Conservation (phyloP, 306 rosid genomes). For the Crataegus laevigata region DNA sequence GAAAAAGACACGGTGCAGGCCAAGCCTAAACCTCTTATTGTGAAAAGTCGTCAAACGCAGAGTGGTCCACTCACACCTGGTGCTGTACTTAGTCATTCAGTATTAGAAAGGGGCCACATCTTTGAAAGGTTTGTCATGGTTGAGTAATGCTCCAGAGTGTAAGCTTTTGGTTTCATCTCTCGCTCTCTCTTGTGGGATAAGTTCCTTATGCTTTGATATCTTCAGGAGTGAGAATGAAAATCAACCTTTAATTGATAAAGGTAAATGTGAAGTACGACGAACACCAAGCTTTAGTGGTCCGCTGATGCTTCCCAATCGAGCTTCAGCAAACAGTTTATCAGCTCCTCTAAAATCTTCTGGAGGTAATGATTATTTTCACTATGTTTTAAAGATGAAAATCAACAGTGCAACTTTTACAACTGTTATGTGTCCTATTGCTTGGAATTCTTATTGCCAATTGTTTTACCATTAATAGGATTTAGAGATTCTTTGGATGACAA, state of each 20-base stretch:
- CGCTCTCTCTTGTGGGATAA: background rate
- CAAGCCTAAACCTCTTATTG: constrained; percentile 43
- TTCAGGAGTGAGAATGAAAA: constrained; percentile 66
- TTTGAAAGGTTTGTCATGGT: constrained; percentile 46
- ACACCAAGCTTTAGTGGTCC: constrained; percentile 98
- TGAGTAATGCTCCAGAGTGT: background rate
- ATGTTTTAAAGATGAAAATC: background rate
- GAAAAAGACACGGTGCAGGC: constrained; percentile 40
- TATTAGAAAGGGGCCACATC: constrained; percentile 49
- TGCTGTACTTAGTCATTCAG: constrained; percentile 57
- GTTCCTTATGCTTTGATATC: constrained; percentile 17
- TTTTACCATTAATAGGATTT: constrained; percentile 48
- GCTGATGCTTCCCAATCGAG: constrained; percentile 94
- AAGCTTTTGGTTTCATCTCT: background rate
- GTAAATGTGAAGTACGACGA: constrained; percentile 52
- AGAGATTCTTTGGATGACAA: constrained; percentile 93
- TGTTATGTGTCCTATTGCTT: background rate
- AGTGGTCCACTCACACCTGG: constrained; percentile 88
- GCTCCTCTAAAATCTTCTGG: constrained; percentile 98
- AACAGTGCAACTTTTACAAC: constrained; percentile 6
- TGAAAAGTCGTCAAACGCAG: constrained; percentile 58
- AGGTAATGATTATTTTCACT: constrained; percentile 47
- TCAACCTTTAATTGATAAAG: constrained; percentile 44
- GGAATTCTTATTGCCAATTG: constrained; percentile 16
- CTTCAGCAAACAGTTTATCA: constrained; percentile 98